Evolutionary conservation across 1,284 basidiomycete species (phyloP).

Genomic region (Rhodotorula sp.): DNA sequence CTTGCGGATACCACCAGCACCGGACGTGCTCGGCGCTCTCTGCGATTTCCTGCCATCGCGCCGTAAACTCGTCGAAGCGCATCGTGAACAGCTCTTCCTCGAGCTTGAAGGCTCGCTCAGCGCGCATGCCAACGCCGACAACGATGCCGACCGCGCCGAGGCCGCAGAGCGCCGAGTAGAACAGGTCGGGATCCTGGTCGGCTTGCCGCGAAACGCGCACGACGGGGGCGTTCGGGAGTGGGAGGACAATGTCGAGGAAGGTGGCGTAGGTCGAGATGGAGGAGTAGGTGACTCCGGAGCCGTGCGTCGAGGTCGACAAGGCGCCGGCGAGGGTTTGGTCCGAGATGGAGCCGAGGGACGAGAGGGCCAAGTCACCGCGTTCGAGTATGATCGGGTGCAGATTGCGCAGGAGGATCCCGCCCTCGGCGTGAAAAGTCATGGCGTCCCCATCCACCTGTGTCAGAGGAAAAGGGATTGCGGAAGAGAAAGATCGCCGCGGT

Average conservation of each 20-base stretch:
- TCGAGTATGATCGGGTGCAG: conserved; percentile 58
- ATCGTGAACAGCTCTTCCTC: conserved; percentile 71
- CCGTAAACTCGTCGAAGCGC: conserved; percentile 59
- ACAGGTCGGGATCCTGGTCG: conserved; percentile 64
- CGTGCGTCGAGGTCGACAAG: conserved; percentile 92
- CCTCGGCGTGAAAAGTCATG: conserved; percentile 67
- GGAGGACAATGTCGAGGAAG: conserved; percentile 68
- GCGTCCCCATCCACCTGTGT: conserved; percentile 70
- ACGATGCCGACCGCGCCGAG: conserved; percentile 92
- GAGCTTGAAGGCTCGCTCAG: conserved; percentile 80
- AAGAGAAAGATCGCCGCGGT: background rate
- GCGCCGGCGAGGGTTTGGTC: conserved; percentile 95
- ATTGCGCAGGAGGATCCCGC: conserved; percentile 70
- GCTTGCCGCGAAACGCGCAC: conserved; percentile 64
- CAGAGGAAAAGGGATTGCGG: conserved; percentile 30
- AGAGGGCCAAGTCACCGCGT: conserved; percentile 73
- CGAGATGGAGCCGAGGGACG: conserved; percentile 92
- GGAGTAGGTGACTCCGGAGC: conserved; percentile 76
- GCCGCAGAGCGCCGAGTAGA: conserved; percentile 88
- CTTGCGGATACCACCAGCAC: conserved; percentile 94
- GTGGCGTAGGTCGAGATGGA: conserved; percentile 81
- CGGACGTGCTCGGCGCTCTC: conserved; percentile 77
- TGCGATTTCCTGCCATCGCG: conserved; percentile 62
- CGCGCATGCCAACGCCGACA: conserved; percentile 70
- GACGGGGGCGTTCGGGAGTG: conserved; percentile 54